Evolutionary conservation across 768 basidiomycete species (phyloP).

Genomic region (Tulasnella calospora): DNA sequence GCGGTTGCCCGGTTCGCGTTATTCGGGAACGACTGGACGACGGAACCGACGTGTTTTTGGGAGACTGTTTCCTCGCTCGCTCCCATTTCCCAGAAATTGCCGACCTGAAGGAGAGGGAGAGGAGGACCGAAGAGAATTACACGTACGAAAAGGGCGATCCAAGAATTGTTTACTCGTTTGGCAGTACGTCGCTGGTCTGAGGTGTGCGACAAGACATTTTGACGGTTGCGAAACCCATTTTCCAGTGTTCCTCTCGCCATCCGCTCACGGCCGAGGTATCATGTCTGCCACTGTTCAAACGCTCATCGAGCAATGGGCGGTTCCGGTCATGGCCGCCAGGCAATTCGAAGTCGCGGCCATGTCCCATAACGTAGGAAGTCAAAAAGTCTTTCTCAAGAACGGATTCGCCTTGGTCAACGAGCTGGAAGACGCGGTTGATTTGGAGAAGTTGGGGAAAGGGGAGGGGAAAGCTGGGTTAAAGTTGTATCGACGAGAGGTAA

Average conservation of each 20-base stretch:
- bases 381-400: constrained; percentile 62
- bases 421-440: constrained; percentile 39
- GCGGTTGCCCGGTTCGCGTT: constrained; percentile 46
- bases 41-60: constrained; percentile 52
- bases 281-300: constrained; percentile 62
- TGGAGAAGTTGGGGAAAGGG: constrained; percentile 18
- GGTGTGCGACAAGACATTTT: too few relatives aligned
- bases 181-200: constrained; percentile 44
- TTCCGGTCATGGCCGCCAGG: constrained; percentile 59
- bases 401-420: constrained; percentile 47
- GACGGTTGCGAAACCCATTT: too few relatives aligned
- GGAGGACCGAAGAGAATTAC: constrained; percentile 41
- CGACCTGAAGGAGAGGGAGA: constrained; percentile 41
- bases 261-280: constrained; percentile 63
- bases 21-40: constrained; percentile 54
- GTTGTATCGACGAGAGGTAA: background rate
- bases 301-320: constrained; percentile 54
- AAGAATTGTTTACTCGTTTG: constrained; percentile 56
- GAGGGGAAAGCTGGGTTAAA: background rate
- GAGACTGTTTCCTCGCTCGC: constrained; percentile 41
- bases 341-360: constrained; percentile 46
- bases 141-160: constrained; percentile 47
- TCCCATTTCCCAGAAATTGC: constrained; percentile 35
- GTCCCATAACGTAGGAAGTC: constrained; percentile 54
- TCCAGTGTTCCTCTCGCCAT: constrained; percentile 55